phyloP scores from a whole-genome alignment of 345 rosid genomes.

The Dipteronia sinensis region DNA sequence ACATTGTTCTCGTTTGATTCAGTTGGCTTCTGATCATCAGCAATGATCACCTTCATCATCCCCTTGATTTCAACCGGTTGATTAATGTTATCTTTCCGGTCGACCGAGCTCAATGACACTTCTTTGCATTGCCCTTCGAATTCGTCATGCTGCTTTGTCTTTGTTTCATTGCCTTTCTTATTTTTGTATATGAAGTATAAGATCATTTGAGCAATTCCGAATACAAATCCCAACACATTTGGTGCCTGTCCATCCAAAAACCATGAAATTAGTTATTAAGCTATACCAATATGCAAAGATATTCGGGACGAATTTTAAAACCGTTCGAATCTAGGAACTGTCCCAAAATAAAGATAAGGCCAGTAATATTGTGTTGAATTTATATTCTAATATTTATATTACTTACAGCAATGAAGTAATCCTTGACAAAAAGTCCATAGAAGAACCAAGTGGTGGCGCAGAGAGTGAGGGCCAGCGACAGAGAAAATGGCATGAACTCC shows the following conservation, averaged over 20 bases:
- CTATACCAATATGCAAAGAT: too few species aligned
- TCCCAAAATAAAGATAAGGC: too few species aligned
- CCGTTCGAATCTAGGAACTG: too few species aligned
- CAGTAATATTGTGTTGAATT: background rate
- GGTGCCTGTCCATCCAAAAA: slow-evolving; percentile 46
- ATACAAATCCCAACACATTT: slow-evolving; percentile 50
- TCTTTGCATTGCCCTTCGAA: background rate
- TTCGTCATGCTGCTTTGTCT: slow-evolving; percentile 10
- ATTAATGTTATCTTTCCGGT: background rate
- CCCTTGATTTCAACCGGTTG: background rate
- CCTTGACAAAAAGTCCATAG: slow-evolving; percentile 70
- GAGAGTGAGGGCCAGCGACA: slow-evolving; percentile 70
- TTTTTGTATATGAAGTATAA: slow-evolving; percentile 63
- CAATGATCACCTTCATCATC: background rate
- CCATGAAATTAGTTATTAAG: background rate
- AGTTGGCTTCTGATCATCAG: background rate
- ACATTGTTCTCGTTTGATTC: background rate
- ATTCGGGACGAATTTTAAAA: background rate
- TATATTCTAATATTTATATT: background rate
- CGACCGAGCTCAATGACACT: background rate
- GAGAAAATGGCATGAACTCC: slow-evolving; percentile 81
- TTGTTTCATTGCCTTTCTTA: slow-evolving; percentile 19
- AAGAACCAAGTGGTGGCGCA: slow-evolving; percentile 88
- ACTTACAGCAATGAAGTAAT: slow-evolving; percentile 76
- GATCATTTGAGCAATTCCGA: slow-evolving; percentile 73